Conservation (phyloP, 805 yeast genomes). For the Sporopachydermia quercuum region DNA sequence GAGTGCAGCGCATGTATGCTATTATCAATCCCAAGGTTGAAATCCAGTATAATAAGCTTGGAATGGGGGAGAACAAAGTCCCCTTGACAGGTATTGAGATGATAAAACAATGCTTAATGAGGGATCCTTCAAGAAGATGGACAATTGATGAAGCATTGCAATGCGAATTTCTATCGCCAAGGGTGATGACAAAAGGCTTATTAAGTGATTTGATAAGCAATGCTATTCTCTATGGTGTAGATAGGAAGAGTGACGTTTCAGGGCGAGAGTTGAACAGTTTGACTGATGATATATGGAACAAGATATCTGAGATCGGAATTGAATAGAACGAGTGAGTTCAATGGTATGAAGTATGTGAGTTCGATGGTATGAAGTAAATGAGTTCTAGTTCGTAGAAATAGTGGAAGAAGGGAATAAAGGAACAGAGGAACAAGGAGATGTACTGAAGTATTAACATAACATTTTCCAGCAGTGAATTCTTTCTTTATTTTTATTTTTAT, state of each 20-base stretch:
- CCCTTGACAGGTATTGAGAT: conserved; percentile 57
- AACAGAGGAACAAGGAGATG: no score
- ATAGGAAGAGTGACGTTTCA: conserved; percentile 25
- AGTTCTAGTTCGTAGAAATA: no score
- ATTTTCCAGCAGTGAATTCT: no score
- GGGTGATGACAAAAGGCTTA: conserved; percentile 51
- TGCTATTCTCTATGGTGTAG: conserved; percentile 62
- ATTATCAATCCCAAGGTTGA: conserved; percentile 74
- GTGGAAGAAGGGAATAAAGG: no score
- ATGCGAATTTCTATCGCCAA: conserved; percentile 60
- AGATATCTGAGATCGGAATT: conserved; percentile 22
- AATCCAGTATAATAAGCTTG: conserved; percentile 48
- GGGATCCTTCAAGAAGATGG: conserved; percentile 57
- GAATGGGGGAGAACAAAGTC: conserved; percentile 45
- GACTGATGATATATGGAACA: conserved; percentile 45
- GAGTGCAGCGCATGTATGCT: conserved; percentile 65
- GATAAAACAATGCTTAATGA: conserved; percentile 52
- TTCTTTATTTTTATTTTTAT: no score
- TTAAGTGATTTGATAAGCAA: conserved; percentile 57
- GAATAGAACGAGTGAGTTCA: no score
- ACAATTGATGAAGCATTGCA: conserved; percentile 46
- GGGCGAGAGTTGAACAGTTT: conserved; percentile 30
- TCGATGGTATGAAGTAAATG: no score
- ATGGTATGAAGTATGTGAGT: no score
- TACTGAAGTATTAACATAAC: no score